Percentiles rank a stretch among this genome's conserved stretches.
Evolutionary conservation across 169 alveolate species (phyloP).

Genomic region (Blepharisma undulans): DNA sequence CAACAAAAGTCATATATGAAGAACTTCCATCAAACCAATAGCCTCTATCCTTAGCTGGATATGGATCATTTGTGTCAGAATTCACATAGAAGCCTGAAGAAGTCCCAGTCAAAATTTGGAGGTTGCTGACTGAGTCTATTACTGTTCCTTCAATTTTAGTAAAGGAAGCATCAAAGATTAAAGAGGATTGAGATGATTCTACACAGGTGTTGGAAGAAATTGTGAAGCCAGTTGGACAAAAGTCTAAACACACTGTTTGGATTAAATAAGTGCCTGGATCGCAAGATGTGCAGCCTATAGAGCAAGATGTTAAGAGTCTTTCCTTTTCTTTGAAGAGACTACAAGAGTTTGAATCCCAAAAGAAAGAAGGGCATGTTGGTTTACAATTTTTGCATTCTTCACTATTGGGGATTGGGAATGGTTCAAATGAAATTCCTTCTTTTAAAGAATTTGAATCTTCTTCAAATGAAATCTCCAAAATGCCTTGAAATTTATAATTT

Average conservation of each 20-base stretch:
- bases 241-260: not conserved
- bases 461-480: too few species aligned
- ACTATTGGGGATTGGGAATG: too few species aligned
- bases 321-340: too few species aligned
- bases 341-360: too few species aligned
- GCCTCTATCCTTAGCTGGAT: slow-evolving; percentile 20
- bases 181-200: not conserved
- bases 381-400: too few species aligned
- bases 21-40: slow-evolving; percentile 9
- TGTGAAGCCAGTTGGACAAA: slow-evolving; percentile 26
- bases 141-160: slow-evolving; percentile 6
- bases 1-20: not conserved
- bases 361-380: too few species aligned
- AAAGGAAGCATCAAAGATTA: not conserved
- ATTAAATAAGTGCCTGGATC: not conserved
- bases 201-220: not conserved
- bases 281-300: slow-evolving; percentile 2
- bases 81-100: not conserved
- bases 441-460: too few species aligned
- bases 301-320: too few species aligned
- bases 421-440: too few species aligned
- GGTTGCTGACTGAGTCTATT: not conserved
- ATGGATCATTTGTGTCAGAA: slow-evolving; percentile 2
- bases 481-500: too few species aligned
- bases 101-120: not conserved